Evolutionary conservation across 2,329 filamentous ascomycete species (phyloP).

Genomic region (Pestalotiopsis sp.): DNA sequence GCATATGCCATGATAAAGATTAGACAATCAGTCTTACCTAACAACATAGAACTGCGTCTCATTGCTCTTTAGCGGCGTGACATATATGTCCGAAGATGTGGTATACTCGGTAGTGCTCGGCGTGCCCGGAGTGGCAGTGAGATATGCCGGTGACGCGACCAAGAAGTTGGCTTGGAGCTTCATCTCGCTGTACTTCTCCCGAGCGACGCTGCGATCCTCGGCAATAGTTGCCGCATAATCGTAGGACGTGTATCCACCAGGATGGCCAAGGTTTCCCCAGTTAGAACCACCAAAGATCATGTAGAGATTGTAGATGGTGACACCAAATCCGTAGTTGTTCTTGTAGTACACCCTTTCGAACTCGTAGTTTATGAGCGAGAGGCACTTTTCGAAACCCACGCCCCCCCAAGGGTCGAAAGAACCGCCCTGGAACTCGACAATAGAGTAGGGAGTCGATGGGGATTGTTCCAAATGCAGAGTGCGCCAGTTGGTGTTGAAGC

Average conservation of each 20-base stretch:
- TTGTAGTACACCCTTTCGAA: slow-evolving; percentile 81
- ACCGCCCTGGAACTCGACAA: slow-evolving; percentile 60
- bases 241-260: slow-evolving; percentile 62
- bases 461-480: slow-evolving; percentile 56
- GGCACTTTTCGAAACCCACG: slow-evolving; percentile 64
- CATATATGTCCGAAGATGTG: slow-evolving; percentile 47
- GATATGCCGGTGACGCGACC: slow-evolving; percentile 69
- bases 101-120: slow-evolving; percentile 52
- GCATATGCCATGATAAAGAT: no score
- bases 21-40: not conserved
- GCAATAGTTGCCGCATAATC: slow-evolving; percentile 61
- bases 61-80: slow-evolving; percentile 22
- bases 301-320: slow-evolving; percentile 63
- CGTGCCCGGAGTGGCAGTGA: slow-evolving; percentile 57
- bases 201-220: slow-evolving; percentile 66
- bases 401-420: slow-evolving; percentile 75
- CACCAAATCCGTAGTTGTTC: slow-evolving; percentile 66
- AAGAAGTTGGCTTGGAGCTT: slow-evolving; percentile 77
- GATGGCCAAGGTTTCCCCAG: slow-evolving; percentile 77
- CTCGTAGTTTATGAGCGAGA: slow-evolving; percentile 64
- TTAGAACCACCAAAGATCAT: slow-evolving; percentile 76
- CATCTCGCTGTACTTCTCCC: slow-evolving; percentile 78
- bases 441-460: slow-evolving; percentile 58
- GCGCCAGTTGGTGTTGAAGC: slow-evolving; percentile 55
- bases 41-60: slow-evolving; percentile 23